phyloP scores from a whole-genome alignment of 164 flowering plant genomes.

The Amborella trichopoda region DNA sequence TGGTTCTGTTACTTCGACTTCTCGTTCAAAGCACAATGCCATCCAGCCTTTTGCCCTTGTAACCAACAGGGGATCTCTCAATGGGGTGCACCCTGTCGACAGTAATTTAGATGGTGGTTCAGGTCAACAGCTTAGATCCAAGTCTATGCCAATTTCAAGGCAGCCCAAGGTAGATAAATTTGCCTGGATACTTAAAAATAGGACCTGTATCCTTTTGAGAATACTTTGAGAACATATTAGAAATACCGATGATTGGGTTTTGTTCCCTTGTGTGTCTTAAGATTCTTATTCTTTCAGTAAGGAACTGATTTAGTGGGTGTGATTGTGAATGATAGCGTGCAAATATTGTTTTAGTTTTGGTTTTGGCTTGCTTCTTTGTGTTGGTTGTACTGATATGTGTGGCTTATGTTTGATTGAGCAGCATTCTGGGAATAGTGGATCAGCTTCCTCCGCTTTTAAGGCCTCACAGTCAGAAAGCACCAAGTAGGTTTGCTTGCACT shows the following conservation, averaged over 20 bases:
- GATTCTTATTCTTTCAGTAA: too few relatives aligned
- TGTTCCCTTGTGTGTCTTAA: too few relatives aligned
- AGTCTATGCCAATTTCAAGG: conserved; percentile 10
- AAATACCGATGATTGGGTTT: too few relatives aligned
- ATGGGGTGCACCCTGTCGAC: conserved; percentile 22
- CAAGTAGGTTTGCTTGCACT: conserved; percentile 31
- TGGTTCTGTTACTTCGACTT: conserved; percentile 24
- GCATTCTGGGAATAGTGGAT: conserved; percentile 37
- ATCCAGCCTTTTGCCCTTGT: conserved; percentile 11
- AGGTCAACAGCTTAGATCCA: conserved; percentile 13
- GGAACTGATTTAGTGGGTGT: too few relatives aligned
- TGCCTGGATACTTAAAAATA: neutral
- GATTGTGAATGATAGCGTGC: too few relatives aligned
- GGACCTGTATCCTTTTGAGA: neutral
- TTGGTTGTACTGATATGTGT: neutral
- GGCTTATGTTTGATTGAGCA: conserved; percentile 11
- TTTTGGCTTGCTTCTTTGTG: neutral
- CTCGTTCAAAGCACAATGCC: conserved; percentile 17
- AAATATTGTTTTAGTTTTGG: neutral
- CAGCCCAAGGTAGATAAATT: conserved; percentile 12
- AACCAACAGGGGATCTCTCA: conserved; percentile 28
- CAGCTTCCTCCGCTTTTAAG: conserved; percentile 13
- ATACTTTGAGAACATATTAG: too few relatives aligned
- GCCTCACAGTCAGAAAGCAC: conserved; percentile 22
- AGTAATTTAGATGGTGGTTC: conserved; percentile 11